Conservation (phyloP, 2,329 filamentous ascomycete genomes). For the Zarea fungicola region DNA sequence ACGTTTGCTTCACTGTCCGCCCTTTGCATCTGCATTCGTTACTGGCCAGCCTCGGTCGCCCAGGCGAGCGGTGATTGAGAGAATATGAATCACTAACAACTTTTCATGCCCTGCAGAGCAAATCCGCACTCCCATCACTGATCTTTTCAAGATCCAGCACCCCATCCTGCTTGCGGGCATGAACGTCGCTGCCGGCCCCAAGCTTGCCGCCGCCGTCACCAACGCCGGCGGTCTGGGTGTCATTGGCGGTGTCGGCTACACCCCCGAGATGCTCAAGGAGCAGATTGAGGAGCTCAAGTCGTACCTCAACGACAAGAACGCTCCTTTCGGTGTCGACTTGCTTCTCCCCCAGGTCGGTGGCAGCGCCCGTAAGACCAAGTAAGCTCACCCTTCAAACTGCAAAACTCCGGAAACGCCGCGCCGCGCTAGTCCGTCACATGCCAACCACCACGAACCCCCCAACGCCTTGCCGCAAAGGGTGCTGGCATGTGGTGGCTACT, state of each 20-base stretch:
- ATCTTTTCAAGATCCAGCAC: slow-evolving; percentile 97
- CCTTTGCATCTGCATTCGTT: no score
- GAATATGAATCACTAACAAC: slow-evolving; percentile 1
- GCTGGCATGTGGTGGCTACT: neutral
- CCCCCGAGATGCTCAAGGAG: slow-evolving; percentile 92
- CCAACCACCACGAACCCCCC: neutral
- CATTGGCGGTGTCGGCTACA: slow-evolving; percentile 93
- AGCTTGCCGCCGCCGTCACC: slow-evolving; percentile 92
- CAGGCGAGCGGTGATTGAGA: no score
- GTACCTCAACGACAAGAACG: slow-evolving; percentile 82
- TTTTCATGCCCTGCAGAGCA: slow-evolving; percentile 27
- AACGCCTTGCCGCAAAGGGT: neutral
- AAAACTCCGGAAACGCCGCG: neutral
- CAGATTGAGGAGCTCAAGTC: slow-evolving; percentile 93
- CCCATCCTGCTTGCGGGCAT: slow-evolving; percentile 94
- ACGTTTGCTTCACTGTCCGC: neutral
- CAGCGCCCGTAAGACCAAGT: slow-evolving; percentile 90
- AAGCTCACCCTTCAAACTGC: slow-evolving; percentile 22
- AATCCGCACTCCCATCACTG: slow-evolving; percentile 86
- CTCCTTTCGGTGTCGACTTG: slow-evolving; percentile 91
- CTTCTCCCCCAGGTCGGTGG: slow-evolving; percentile 92
- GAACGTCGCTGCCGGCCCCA: slow-evolving; percentile 97
- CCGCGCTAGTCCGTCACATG: slow-evolving; percentile 10
- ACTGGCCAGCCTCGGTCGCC: no score
- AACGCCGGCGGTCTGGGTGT: slow-evolving; percentile 96